Base-by-base conservation (phyloP, 495 filamentous ascomycete genomes). In the Xylaria grammica region DNA sequence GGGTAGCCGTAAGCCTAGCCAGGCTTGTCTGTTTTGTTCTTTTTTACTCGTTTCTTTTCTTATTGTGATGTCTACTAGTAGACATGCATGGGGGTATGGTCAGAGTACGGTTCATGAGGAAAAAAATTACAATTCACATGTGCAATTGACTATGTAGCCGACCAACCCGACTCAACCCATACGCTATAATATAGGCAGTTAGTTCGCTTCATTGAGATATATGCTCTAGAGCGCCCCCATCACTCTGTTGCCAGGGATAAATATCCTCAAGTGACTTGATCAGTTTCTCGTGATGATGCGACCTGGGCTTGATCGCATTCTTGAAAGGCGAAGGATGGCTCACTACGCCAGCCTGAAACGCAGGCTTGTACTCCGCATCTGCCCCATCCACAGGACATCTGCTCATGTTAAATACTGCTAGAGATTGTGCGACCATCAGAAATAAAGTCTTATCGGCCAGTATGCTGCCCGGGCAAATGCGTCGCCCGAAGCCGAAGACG, bases 401-500 rank as follows among this genome's bases (percentile, higher is more conserved):
- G 22, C 63, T 58, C 15, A 82, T 78, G 7, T 72, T 66, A 58
- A 84, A 83, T 0, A 75, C 75, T 0, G 81, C 76, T 0, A 85
- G 70, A 10, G 79, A 51, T 26, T 78, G 78, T 15, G 75, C 78
- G 17, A 85, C 72, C 17, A 70, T 75, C 24, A 84, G 66, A 65
- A 78, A 82, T 10, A 85, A 56, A 9, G 69, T 73, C 10, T 77
- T 74, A 32, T 85, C 79, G 1, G 84, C 84, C 4, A 84, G 68
- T 19, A 77, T 67, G n/a, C 79, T 79, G 0, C 83, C 84, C 3
- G 83, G 80, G 60, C 84, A 86, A 53, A 84, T 75, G 17, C 84
- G 77, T 1, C 84, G 74, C 30, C 84, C 83, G 67, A 81, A 83
- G 1, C 86, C 85, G 65, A 85, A 89, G 6, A 69, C 72, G 9